Percentiles rank a stretch among this genome's conserved stretches.
Conservation (phyloP, 2,329 filamentous ascomycete species). For the Thelonectria rubi region DNA sequence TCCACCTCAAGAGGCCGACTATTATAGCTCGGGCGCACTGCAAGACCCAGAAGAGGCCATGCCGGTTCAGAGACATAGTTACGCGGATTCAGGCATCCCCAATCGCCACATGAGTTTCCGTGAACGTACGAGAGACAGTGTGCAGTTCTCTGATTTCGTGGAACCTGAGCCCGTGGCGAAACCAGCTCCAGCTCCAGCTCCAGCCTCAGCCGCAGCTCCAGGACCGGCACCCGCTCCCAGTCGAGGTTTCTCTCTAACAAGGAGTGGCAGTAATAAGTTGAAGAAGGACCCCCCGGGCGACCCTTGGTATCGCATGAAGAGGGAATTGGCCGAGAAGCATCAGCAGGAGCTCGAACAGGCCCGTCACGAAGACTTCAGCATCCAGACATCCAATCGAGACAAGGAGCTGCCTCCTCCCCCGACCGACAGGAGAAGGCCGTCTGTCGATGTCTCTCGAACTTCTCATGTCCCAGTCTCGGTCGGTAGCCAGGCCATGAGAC, state of each 20-base stretch:
- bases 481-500: constrained; percentile 38
- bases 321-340: constrained; percentile 10
- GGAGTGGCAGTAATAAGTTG: constrained; percentile 66
- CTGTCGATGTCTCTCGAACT: constrained; percentile 14
- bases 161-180: constrained; percentile 31
- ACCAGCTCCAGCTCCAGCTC: constrained; percentile 26
- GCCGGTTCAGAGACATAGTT: constrained; percentile 27
- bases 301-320: constrained; percentile 49
- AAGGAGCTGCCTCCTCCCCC: constrained; percentile 48
- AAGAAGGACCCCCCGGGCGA: constrained; percentile 67
- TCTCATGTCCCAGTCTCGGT: constrained; percentile 29
- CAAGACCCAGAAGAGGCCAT: constrained; percentile 34
- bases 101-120: constrained; percentile 68
- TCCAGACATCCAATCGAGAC: constrained; percentile 38
- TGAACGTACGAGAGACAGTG: constrained; percentile 62
- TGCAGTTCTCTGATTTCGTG: constrained; percentile 46
- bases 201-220: constrained; percentile 33
- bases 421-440: constrained; percentile 24
- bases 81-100: constrained; percentile 49
- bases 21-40: constrained; percentile 33
- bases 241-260: constrained; percentile 51
- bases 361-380: constrained; percentile 1
- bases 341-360: constrained; percentile 7
- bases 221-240: constrained; percentile 43
- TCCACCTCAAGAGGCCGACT: constrained; percentile 31